Conservation (phyloP, 2,329 filamentous ascomycete genomes). For the Aspergillus ochraceoroseus region DNA sequence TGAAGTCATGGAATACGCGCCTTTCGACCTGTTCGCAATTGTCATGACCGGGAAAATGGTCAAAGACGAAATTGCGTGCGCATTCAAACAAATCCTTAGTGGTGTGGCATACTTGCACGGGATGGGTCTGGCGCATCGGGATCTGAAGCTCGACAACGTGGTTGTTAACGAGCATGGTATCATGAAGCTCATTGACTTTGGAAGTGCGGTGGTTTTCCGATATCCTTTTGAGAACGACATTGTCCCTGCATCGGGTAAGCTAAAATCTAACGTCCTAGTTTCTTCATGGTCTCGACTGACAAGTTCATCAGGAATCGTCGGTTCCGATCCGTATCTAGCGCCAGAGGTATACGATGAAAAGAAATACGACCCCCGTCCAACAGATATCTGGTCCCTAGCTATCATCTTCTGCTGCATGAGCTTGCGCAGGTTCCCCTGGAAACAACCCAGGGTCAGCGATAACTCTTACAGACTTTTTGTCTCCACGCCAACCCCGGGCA, state of each 20-base stretch:
- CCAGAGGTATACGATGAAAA: conserved; percentile 93
- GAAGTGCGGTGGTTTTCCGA: conserved; percentile 91
- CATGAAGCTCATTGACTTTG: conserved; percentile 99
- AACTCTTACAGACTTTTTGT: conserved; percentile 95
- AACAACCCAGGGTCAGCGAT: conserved; percentile 82
- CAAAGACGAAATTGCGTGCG: conserved; percentile 82
- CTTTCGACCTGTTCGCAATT: conserved; percentile 91
- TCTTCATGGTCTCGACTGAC: conserved; percentile 8
- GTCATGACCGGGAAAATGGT: conserved; percentile 99
- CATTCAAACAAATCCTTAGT: conserved; percentile 88
- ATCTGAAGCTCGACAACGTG: conserved; percentile 95
- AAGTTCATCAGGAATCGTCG: conserved; percentile 59
- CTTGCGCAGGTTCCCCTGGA: conserved; percentile 91
- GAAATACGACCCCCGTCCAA: conserved; percentile 88
- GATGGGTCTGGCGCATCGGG: conserved; percentile 89
- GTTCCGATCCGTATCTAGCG: conserved; percentile 91
- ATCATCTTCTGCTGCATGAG: conserved; percentile 99
- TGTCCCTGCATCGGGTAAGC: conserved; percentile 72
- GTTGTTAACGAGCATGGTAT: conserved; percentile 94
- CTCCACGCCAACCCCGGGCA: conserved; percentile 71
- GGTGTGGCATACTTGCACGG: conserved; percentile 92
- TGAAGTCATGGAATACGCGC: conserved; percentile 98
- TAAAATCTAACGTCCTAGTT: not conserved
- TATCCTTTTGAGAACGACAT: conserved; percentile 94
- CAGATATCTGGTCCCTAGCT: conserved; percentile 95